phyloP scores from a whole-genome alignment of 805 yeast genomes.

The Cyberlindnera bimundalis region DNA sequence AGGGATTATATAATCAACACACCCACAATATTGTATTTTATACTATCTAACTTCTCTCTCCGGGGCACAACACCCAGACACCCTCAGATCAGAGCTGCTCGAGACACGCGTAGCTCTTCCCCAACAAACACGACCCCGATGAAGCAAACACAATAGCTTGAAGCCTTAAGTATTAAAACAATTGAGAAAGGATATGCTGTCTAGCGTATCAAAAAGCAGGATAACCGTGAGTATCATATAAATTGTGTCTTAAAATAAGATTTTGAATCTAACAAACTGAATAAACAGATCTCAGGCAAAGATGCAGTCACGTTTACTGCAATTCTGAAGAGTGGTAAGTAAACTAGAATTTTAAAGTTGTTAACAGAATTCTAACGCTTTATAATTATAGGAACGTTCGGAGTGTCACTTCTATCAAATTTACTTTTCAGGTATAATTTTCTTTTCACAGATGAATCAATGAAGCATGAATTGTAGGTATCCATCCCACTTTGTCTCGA shows the following conservation, averaged over 20 bases:
- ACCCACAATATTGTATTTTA: no score
- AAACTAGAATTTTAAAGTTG: background rate
- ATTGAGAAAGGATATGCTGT: no score
- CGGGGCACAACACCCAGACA: no score
- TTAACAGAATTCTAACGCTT: background rate
- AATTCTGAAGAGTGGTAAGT: background rate
- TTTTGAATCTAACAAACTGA: background rate
- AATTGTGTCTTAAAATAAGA: background rate
- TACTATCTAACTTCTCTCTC: no score
- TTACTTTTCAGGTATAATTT: background rate
- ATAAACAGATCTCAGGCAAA: background rate
- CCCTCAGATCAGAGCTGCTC: no score
- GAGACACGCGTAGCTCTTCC: no score
- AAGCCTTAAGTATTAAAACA: no score
- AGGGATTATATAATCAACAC: no score
- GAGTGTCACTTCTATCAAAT: conserved; percentile 1
- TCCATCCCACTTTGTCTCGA: background rate
- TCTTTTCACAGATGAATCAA: conserved; percentile 1
- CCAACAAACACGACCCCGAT: no score
- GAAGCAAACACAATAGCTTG: no score
- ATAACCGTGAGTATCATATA: background rate
- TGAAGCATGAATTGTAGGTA: conserved; percentile 11
- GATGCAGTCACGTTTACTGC: background rate
- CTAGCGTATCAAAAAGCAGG: background rate
- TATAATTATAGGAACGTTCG: conserved; percentile 2